Conservation (phyloP, 148 eudicot genomes). For the Nepenthes gracilis region DNA sequence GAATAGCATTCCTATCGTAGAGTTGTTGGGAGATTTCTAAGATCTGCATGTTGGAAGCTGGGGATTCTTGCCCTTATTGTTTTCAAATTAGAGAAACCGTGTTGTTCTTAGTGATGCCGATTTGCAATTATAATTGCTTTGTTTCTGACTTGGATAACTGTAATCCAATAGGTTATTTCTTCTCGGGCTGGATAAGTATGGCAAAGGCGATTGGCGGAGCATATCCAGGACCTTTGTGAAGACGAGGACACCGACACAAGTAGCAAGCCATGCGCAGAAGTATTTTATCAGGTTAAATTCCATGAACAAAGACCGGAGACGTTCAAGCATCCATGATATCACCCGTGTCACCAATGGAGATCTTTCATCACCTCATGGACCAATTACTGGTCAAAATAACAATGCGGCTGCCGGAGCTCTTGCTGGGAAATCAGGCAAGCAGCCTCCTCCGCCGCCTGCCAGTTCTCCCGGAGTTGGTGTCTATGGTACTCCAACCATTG, state of each 20-base stretch:
- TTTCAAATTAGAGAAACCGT: no score
- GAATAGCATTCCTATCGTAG: no score
- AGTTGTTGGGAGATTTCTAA: no score
- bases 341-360: neutral
- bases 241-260: conserved; percentile 17
- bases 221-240: conserved; percentile 16
- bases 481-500: neutral
- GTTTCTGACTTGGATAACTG: neutral
- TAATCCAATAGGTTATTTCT: conserved; percentile 13
- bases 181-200: conserved; percentile 18
- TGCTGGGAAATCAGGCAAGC: neutral
- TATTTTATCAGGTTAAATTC: conserved; percentile 3
- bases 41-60: no score
- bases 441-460: neutral
- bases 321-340: neutral
- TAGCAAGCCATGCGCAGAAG: conserved; percentile 34
- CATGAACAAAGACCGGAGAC: neutral
- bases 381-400: neutral
- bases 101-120: no score
- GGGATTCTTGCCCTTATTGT: no score
- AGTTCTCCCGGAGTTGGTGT: neutral
- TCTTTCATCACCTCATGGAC: neutral
- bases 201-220: conserved; percentile 31
- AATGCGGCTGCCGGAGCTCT: neutral
- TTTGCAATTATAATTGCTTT: neutral